Percentiles rank a stretch among this genome's conserved stretches.
Conservation (phyloP, 2,329 filamentous ascomycete species). For the Trichoderma polysporum region DNA sequence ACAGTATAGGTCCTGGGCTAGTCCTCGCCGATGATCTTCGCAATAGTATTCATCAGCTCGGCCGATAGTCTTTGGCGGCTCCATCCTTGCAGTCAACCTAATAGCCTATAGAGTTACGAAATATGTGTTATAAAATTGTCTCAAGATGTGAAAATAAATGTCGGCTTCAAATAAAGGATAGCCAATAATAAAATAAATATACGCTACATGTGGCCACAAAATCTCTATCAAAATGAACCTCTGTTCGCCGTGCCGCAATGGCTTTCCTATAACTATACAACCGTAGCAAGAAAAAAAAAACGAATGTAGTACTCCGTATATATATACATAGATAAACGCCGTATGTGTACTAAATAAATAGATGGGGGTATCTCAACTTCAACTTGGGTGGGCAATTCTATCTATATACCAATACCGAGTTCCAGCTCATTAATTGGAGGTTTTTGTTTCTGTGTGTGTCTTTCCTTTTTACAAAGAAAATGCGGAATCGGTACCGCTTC, state of each 20-base stretch:
- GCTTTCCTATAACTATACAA: too few species aligned
- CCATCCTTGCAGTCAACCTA: not conserved
- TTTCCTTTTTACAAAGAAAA: not conserved
- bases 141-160: not conserved
- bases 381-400: not conserved
- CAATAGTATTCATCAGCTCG: not conserved
- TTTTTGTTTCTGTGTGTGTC: not conserved
- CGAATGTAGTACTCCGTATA: not conserved
- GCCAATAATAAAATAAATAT: not conserved
- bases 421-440: not conserved
- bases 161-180: not conserved
- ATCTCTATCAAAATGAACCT: not conserved
- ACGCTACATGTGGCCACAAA: too few species aligned
- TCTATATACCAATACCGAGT: not conserved
- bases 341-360: not conserved
- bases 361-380: not conserved
- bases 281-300: not conserved
- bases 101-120: not conserved
- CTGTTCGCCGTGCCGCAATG: not conserved
- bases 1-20: not conserved
- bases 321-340: not conserved
- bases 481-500: not conserved
- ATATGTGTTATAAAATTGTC: not conserved
- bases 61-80: not conserved
- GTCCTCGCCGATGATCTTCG: not conserved